Evolutionary conservation across 306 rosid genomes (phyloP).

Genomic region (Carpinus viminea): DNA sequence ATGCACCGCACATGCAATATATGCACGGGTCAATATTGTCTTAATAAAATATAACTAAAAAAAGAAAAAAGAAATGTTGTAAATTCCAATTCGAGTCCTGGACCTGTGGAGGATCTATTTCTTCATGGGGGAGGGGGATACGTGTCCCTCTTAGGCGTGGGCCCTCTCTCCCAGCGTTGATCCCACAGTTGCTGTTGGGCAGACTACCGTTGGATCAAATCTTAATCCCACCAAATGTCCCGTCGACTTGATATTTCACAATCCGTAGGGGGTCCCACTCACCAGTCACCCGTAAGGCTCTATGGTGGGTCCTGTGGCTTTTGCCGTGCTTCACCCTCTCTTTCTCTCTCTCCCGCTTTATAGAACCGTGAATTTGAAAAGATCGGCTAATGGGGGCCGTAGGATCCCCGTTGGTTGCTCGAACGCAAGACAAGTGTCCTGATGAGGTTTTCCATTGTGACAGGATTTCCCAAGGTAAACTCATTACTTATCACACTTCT

Average conservation of each 20-base stretch:
- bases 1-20: no score
- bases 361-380: neutral
- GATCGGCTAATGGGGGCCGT: conserved; percentile 12
- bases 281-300: neutral
- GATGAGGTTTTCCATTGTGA: neutral
- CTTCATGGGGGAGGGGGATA: neutral
- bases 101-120: neutral
- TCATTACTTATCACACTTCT: neutral
- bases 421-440: neutral
- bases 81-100: neutral
- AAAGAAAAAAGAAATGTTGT: no score
- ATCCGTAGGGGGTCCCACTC: neutral
- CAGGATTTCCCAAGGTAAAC: neutral
- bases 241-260: neutral
- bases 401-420: neutral
- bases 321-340: conserved; percentile 21
- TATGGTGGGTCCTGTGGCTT: neutral
- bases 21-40: no score
- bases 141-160: neutral
- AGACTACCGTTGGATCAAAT: neutral
- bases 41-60: no score
- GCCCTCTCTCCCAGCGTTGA: neutral
- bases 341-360: neutral
- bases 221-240: neutral
- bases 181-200: neutral